Conservation (phyloP, 805 yeast species). For the Maudiozyma saulgeensis region DNA sequence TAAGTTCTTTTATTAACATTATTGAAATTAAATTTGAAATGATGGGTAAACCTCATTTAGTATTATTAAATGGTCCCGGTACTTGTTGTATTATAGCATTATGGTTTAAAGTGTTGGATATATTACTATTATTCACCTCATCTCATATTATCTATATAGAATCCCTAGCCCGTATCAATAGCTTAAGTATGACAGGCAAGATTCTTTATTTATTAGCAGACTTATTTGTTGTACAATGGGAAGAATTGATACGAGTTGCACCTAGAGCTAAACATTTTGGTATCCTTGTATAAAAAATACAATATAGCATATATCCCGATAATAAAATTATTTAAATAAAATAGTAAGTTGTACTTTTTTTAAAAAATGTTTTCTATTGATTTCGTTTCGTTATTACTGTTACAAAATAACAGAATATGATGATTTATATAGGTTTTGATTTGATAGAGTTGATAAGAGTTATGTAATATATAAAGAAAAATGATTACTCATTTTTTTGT, state of each 20-base stretch:
- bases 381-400: not conserved
- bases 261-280: slow-evolving; percentile 69
- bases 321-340: not conserved
- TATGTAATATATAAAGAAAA: not conserved
- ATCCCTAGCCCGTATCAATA: slow-evolving; percentile 18
- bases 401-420: not conserved
- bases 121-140: slow-evolving; percentile 10
- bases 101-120: slow-evolving; percentile 23
- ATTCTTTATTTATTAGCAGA: slow-evolving; percentile 63
- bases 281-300: slow-evolving; percentile 44
- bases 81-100: slow-evolving; percentile 27
- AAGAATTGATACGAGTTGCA: slow-evolving; percentile 41
- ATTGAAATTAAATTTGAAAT: slow-evolving; percentile 12
- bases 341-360: too few species aligned
- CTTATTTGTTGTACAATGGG: slow-evolving; percentile 88
- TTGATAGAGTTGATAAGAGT: not conserved
- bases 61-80: slow-evolving; percentile 33
- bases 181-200: slow-evolving; percentile 67
- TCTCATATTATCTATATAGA: slow-evolving; percentile 67
- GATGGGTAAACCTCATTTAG: slow-evolving; percentile 18
- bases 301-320: not conserved
- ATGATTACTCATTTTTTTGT: too few species aligned
- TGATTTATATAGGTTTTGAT: not conserved
- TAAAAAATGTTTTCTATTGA: too few species aligned
- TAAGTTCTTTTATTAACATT: slow-evolving; percentile 14